Evolutionary conservation across 345 rosid genomes (phyloP), one percentile per base, ranked within the genome.

Genomic region (Excoecaria cochinchinensis): DNA sequence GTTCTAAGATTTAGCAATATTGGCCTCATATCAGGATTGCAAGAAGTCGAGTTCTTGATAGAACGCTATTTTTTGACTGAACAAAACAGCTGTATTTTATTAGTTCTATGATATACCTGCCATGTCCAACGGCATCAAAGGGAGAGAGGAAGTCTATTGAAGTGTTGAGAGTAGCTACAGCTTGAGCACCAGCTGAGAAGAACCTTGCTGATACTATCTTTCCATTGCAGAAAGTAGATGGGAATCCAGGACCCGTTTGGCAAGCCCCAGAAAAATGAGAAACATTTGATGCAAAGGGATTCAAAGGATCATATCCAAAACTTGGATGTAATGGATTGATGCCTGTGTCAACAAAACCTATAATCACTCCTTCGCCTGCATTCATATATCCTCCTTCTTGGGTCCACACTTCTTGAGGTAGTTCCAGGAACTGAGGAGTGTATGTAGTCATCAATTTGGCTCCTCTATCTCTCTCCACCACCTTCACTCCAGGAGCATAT

Each of bases 121-220:
- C 99, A 74, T 91, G 99, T 38, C 97, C 99, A 59, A 78, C 87
- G 4, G 88, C 90, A 68, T 92, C 99, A 51, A 73, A 85, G 4
- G 97, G 99, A 22, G 99, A 95, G 42, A 91, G 88, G 19, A 92
- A 83, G 79, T 91, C 97, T n/a, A 91, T 82, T 3, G 90, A 87
- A 64, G 86, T 39, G 63, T 89, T 86, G 10, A 95, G 89, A 79
- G 81, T 31, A 67, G 84, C 75, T 9, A 83, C 77, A 4, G 94
- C 87, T 74, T 75, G 82, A 84, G 97, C 99, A 56, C 94, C 99
- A n/a, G 91, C 92, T 1, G 95, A 83, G 83, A 95, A 90, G 82
- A 83, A 91, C 84, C 86, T 85, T 11, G 97, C 97, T 6, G 95
- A 90, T 44, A 82, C 81, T 42, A 91, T 89, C 86, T 95, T 92